These are phyloP conservation scores for Ganoderma lucidum DNA, from an alignment of 1,284 basidiomycete species.

Conservation along the genomic window DNA sequence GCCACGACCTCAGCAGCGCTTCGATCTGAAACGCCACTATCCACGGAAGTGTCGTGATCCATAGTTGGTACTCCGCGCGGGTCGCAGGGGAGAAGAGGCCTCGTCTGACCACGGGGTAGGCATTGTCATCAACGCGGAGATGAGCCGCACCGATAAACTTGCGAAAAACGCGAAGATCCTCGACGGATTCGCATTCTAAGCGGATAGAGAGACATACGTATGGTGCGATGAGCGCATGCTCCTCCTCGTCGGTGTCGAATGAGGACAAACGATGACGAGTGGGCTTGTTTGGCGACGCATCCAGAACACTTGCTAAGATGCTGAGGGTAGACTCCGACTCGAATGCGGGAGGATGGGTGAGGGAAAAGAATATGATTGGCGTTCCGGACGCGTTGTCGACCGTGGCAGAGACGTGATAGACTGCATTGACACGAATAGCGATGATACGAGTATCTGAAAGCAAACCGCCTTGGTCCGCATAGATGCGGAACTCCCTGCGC, in stretches of 20 bases:
- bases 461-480: slow-evolving; percentile 32
- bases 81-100: slow-evolving; percentile 51
- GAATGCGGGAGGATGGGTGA: slow-evolving; percentile 55
- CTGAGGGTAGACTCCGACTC: slow-evolving; percentile 40
- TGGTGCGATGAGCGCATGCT: slow-evolving; percentile 42
- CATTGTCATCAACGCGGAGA: slow-evolving; percentile 42
- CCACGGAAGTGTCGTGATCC: slow-evolving; percentile 55
- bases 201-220: slow-evolving; percentile 59
- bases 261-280: slow-evolving; percentile 35
- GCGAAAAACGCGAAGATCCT: slow-evolving; percentile 50
- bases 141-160: slow-evolving; percentile 47
- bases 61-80: slow-evolving; percentile 44
- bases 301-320: slow-evolving; percentile 38
- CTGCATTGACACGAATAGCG: slow-evolving; percentile 54
- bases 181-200: slow-evolving; percentile 48
- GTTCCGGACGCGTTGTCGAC: slow-evolving; percentile 31
- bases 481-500: slow-evolving; percentile 55
- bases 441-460: slow-evolving; percentile 43
- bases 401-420: slow-evolving; percentile 49
- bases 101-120: slow-evolving; percentile 49
- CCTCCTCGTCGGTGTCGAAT: slow-evolving; percentile 39
- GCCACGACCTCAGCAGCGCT: slow-evolving; percentile 49
- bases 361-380: slow-evolving; percentile 50
- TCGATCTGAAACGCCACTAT: slow-evolving; percentile 64
- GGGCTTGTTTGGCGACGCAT: slow-evolving; percentile 23